These are phyloP conservation scores for Fonsecaea nubica DNA, from an alignment of 2,329 filamentous ascomycete genomes.

Conservation along the genomic window DNA sequence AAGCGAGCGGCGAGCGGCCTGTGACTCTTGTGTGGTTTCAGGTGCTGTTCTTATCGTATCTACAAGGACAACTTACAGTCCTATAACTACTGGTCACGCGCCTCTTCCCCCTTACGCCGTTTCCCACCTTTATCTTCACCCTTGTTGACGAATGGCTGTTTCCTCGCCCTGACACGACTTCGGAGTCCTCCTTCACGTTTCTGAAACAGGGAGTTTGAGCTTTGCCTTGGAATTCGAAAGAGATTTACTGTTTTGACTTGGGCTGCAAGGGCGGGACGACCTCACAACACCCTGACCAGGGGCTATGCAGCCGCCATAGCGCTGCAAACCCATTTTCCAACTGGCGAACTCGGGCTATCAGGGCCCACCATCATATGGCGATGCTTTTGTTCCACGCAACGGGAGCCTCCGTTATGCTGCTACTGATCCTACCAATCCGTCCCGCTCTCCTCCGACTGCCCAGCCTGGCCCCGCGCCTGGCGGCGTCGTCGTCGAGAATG, in stretches of 20 bases:
- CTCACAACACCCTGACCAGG: not conserved
- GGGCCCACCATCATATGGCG: slow-evolving; percentile 19
- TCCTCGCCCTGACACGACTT: not conserved
- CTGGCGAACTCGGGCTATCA: slow-evolving; percentile 31
- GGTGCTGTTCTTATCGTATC: not conserved
- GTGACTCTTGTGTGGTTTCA: not conserved
- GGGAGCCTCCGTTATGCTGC: not conserved
- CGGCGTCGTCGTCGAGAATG: not conserved
- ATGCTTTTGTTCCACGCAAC: slow-evolving; percentile 2
- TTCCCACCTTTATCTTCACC: not conserved
- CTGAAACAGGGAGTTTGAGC: not conserved
- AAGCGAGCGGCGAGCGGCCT: not conserved
- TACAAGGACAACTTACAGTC: not conserved
- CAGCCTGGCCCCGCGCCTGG: not conserved
- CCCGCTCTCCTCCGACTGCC: not conserved
- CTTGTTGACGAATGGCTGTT: not conserved
- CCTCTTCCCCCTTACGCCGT: not conserved
- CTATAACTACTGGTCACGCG: slow-evolving; percentile 10
- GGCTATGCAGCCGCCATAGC: slow-evolving; percentile 38
- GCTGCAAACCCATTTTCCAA: slow-evolving; percentile 22
- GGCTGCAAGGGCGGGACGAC: not conserved
- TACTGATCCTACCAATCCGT: not conserved
- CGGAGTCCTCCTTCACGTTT: not conserved
- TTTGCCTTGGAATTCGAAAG: not conserved
- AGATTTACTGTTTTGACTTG: not conserved